Conservation (phyloP, 1,284 basidiomycete species). For the Ceraceosorus bombacis region DNA sequence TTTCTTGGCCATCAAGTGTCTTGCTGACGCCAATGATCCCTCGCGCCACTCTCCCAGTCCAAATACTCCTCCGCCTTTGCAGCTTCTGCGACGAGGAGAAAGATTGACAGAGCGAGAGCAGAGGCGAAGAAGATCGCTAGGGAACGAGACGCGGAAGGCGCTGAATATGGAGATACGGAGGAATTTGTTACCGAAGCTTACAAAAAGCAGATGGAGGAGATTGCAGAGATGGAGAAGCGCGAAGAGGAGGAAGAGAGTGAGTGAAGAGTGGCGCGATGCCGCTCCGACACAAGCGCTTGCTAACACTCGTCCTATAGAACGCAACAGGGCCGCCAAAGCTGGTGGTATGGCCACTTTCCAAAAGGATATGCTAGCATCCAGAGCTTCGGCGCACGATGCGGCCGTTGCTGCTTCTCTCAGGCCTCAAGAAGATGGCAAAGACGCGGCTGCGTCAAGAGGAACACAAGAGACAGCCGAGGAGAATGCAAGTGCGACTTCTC, state of each 20-base stretch:
- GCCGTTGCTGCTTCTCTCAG: conserved; percentile 21
- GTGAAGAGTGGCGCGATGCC: conserved; percentile 29
- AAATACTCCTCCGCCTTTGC: conserved; percentile 85
- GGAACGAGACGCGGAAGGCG: conserved; percentile 86
- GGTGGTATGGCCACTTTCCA: conserved; percentile 55
- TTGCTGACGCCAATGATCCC: background rate
- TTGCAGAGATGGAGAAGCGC: conserved; percentile 63
- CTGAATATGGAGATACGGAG: conserved; percentile 89
- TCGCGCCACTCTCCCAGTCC: conserved; percentile 56
- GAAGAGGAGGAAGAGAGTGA: conserved; percentile 57
- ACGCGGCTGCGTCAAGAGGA: conserved; percentile 64
- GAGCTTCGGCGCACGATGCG: conserved; percentile 35
- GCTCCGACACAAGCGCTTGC: background rate
- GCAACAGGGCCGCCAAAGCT: conserved; percentile 69
- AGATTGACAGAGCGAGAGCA: conserved; percentile 81
- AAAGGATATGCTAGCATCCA: conserved; percentile 35
- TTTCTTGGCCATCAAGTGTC: background rate
- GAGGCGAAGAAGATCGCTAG: conserved; percentile 96
- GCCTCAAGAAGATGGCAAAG: background rate
- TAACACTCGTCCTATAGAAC: conserved; percentile 50
- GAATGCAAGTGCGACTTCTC: conserved; percentile 50
- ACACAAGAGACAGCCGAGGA: conserved; percentile 48
- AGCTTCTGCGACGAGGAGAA: conserved; percentile 73
- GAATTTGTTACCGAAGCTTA: conserved; percentile 95
- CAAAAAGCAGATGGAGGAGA: conserved; percentile 89